Evolutionary conservation across 164 flowering plant species (phyloP).

Genomic region (Buxus sempervirens): DNA sequence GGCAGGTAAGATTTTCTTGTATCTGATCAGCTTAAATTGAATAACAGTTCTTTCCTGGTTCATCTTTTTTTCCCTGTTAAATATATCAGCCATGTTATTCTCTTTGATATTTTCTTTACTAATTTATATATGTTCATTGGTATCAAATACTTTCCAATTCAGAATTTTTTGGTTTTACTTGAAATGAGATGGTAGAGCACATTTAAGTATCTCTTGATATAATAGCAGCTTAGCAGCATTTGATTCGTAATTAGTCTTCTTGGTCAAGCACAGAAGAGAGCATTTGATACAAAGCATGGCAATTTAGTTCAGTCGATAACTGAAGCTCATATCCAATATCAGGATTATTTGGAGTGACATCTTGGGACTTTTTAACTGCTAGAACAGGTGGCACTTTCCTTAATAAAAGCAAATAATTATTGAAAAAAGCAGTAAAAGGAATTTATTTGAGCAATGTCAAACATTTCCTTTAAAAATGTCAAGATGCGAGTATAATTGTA

Average conservation of each 20-base stretch:
- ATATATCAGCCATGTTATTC: not conserved
- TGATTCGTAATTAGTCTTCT: not conserved
- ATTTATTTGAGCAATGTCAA: too few species aligned
- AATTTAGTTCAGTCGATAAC: too few species aligned
- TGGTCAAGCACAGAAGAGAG: not conserved
- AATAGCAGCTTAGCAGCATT: not conserved
- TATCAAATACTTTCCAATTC: not conserved
- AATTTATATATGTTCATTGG: not conserved
- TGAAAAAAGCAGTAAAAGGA: too few species aligned
- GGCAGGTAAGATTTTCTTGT: slow-evolving; percentile 67
- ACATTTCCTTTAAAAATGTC: too few species aligned
- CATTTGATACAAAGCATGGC: too few species aligned
- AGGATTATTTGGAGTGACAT: too few species aligned
- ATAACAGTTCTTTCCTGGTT: not conserved
- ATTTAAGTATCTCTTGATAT: not conserved
- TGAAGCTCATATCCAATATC: too few species aligned
- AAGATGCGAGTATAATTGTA: too few species aligned
- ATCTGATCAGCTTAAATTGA: not conserved
- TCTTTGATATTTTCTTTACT: not conserved
- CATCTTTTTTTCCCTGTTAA: not conserved
- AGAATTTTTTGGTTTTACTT: not conserved
- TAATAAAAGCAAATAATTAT: too few species aligned
- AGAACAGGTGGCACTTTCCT: too few species aligned
- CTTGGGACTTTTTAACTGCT: too few species aligned
- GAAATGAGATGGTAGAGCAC: not conserved